Base-by-base conservation (phyloP, 139 green algal genomes). In the Coccomyxa sp. region DNA sequence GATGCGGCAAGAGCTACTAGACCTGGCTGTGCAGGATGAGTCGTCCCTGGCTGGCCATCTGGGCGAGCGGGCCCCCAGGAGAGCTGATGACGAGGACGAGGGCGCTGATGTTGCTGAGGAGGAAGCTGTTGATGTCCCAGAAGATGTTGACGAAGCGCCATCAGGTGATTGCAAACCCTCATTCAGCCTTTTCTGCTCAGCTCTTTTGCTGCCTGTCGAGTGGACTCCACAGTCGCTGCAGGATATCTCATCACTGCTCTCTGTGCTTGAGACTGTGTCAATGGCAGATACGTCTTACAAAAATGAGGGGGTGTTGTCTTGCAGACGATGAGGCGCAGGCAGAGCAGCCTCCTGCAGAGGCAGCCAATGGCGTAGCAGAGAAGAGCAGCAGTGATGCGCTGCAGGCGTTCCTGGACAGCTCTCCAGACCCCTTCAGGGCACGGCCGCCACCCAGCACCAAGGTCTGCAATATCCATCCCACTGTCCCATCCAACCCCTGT, bases 21-120 rank as follows among this genome's bases (percentile, higher is more conserved):
- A 68, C 54, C 54, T n/a, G n/a, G n/a, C n/a, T n/a, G 14, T 78
- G 80, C 83, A 97, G 78, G 95, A 98, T 38, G 93, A 98, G 44
- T 85, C 78, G 37, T 93, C 80, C 82, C 85, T 98, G 16, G 90
- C 84, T 0, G 84, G 80, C 4, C 95, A 99, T 79, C 39, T 92
- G 44, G 91, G 95, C 5, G 95, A 99, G 87, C 78, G 95, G 0
- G 88, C 89, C 0, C 73, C 86, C 27, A 76, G 81, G 22, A 34
- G 44, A n/a, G 70, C 37, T 12, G 80, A 80, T 36, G 79, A 58
- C 41, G 79, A 68, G 12, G 55, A 54, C 35, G 7, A 54, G n/a
- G 44, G 6, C 0, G 2, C 76, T 33, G 85, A 78, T 18, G 73
- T 71, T 16, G 81, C 82, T n/a, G n/a, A n/a, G n/a, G n/a, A n/a